Base-by-base conservation (phyloP, 2,329 filamentous ascomycete genomes). In the Graphilbum ipis-grandicollis region DNA sequence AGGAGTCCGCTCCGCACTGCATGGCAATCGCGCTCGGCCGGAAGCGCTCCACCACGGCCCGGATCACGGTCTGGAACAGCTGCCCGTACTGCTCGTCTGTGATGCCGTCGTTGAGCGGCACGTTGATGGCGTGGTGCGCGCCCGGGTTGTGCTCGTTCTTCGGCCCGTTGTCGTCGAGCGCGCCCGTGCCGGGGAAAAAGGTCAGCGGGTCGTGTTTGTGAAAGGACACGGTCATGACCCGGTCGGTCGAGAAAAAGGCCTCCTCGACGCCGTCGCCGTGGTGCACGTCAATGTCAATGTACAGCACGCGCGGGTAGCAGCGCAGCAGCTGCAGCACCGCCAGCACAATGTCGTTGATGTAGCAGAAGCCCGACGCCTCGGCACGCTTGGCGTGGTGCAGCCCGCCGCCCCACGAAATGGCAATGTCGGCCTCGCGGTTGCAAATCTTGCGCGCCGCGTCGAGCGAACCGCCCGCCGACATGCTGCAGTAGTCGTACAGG, bases 291-390 rank as follows among this genome's bases (percentile, higher is more conserved):
- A 90, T 86, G 56, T 90, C 82, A 48, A 96, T 86, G 56, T 96
- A 94, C 40, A 96, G 66, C 8, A 96, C 86, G 34, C 86, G 79
- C 14, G 84, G 75, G 48, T 86, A 74, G 50, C 78, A 71, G 22
- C 81, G 77, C 14, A 96, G 65, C 9, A 98, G 70, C 53, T 94
- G 80, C 28, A 96, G 68, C 48, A 94, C 90, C 26, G 81, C 84
- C 33, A 98, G 70, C 40, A 96, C 90, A 49, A 96, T 96, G 56
- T 98, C 90, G 56, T 98, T 98, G 60, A 96, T 85, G 60, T 98
- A 98, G 62, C 90, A 98, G 57, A 98, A 98, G 1, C 90, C 90
- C 13, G 80, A 88, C 0, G 90, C 88, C 57, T 93, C 85, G 37
- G 79, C 74, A 53, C 88, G 90, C 57, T 96, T 94, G 33, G 90